Evolutionary conservation across 2,329 filamentous ascomycete genomes (phyloP).

Genomic region (Monosporascus sp.): DNA sequence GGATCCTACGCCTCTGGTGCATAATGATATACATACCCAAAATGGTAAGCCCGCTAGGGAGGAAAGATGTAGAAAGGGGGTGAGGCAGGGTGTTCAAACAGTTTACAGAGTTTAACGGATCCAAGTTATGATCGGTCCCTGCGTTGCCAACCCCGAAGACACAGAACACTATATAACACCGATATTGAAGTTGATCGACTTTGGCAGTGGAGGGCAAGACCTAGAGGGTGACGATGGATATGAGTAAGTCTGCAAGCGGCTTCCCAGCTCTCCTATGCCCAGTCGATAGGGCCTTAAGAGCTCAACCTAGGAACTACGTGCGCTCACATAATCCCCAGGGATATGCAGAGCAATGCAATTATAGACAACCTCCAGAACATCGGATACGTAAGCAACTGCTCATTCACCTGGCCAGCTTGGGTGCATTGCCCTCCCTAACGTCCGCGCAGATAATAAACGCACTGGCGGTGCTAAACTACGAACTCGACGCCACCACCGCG

Average conservation of each 20-base stretch:
- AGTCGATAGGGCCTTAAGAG: not conserved
- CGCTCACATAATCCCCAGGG: not conserved
- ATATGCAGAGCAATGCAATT: not conserved
- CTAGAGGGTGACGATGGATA: not conserved
- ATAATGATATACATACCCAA: not conserved
- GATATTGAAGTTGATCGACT: not conserved
- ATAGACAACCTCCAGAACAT: not conserved
- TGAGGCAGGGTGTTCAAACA: not conserved
- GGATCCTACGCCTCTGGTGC: not conserved
- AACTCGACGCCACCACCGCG: not conserved
- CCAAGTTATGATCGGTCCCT: slow-evolving; percentile 1
- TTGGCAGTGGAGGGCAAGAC: not conserved
- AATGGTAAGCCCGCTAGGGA: not conserved
- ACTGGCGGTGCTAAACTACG: not conserved
- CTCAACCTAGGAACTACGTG: too few relatives aligned
- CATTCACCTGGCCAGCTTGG: too few relatives aligned
- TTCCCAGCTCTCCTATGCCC: not conserved
- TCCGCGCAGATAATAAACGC: not conserved
- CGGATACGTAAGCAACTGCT: not conserved
- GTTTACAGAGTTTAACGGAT: not conserved
- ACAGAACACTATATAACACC: not conserved
- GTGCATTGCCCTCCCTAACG: too few relatives aligned
- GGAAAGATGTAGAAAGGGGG: not conserved
- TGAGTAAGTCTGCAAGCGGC: not conserved
- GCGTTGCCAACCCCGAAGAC: not conserved